Conservation (phyloP, 2,329 filamentous ascomycete genomes). For the Phoma sp. region DNA sequence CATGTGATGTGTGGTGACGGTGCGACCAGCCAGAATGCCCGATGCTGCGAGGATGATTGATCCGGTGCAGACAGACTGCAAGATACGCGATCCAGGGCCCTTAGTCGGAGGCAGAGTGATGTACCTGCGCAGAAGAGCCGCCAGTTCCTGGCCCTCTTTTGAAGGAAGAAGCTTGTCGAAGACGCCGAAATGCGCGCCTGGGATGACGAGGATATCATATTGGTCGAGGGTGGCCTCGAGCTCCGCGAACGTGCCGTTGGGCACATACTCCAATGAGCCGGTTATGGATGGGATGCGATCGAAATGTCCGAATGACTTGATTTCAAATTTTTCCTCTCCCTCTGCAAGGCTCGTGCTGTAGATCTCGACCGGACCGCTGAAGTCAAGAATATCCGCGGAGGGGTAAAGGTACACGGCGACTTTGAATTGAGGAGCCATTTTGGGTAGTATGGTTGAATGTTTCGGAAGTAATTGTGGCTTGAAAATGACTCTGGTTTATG, state of each 20-base stretch:
- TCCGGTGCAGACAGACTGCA: slow-evolving; percentile 54
- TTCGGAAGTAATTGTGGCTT: neutral
- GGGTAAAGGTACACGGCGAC: slow-evolving; percentile 51
- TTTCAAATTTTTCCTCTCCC: slow-evolving; percentile 40
- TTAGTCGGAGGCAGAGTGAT: slow-evolving; percentile 27
- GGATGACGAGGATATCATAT: slow-evolving; percentile 52
- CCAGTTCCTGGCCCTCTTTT: slow-evolving; percentile 28
- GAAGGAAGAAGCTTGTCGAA: slow-evolving; percentile 34
- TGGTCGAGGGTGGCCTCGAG: slow-evolving; percentile 35
- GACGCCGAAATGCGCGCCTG: slow-evolving; percentile 41
- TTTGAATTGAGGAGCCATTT: slow-evolving; percentile 41
- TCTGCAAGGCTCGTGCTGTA: slow-evolving; percentile 40
- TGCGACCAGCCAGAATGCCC: slow-evolving; percentile 45
- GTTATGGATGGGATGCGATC: slow-evolving; percentile 33
- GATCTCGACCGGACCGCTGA: slow-evolving; percentile 50
- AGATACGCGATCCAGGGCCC: slow-evolving; percentile 34
- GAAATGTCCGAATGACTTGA: slow-evolving; percentile 44
- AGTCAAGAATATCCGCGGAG: slow-evolving; percentile 52
- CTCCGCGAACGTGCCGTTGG: slow-evolving; percentile 40
- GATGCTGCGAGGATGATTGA: slow-evolving; percentile 49
- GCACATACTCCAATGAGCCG: slow-evolving; percentile 38
- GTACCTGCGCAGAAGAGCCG: slow-evolving; percentile 33
- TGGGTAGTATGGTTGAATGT: neutral
- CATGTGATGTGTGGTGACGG: slow-evolving; percentile 52
- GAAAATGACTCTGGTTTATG: neutral